A percentile compares a stretch with the other conserved stretches of the same genome.
These are phyloP conservation scores for Ambrosia trifida DNA, from an alignment of 129 eudicot genomes.

Conservation along the genomic window DNA sequence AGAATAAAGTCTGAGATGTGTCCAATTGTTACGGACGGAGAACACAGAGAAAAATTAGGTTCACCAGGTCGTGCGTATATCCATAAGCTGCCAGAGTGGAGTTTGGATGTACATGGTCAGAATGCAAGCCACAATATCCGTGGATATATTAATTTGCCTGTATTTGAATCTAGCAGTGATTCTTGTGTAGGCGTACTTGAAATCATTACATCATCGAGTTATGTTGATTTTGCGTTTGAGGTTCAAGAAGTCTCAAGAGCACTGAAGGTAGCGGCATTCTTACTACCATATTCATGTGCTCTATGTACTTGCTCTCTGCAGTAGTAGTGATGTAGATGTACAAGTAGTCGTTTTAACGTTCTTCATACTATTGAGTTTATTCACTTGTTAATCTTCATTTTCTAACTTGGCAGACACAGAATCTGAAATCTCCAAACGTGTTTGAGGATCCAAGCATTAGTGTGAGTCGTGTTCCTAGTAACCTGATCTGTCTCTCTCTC, in stretches of 20 bases:
- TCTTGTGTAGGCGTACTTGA: constrained; percentile 15
- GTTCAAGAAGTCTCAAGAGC: constrained; percentile 13
- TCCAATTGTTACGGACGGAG: neutral
- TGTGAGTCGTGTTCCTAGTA: constrained; percentile 2
- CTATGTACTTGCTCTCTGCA: neutral
- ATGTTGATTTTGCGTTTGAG: constrained; percentile 18
- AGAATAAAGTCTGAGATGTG: constrained; percentile 3
- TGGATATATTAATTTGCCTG: neutral
- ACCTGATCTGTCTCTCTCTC: neutral
- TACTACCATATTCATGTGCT: neutral
- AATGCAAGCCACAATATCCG: neutral
- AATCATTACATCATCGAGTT: constrained; percentile 8
- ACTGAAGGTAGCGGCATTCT: neutral
- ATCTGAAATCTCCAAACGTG: constrained; percentile 11
- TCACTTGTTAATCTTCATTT: neutral
- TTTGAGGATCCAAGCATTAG: neutral
- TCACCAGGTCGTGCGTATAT: constrained; percentile 2
- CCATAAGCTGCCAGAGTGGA: constrained; percentile 14
- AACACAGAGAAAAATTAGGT: neutral
- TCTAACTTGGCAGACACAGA: constrained; percentile 2
- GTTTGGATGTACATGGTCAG: neutral
- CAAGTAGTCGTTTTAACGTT: neutral
- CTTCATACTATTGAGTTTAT: neutral
- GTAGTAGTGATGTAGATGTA: neutral
- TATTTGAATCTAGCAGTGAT: constrained; percentile 15